A percentile compares a stretch with the other conserved stretches of the same genome.
Conservation (phyloP, 2,329 filamentous ascomycete genomes). For the Simplicillium sp. region DNA sequence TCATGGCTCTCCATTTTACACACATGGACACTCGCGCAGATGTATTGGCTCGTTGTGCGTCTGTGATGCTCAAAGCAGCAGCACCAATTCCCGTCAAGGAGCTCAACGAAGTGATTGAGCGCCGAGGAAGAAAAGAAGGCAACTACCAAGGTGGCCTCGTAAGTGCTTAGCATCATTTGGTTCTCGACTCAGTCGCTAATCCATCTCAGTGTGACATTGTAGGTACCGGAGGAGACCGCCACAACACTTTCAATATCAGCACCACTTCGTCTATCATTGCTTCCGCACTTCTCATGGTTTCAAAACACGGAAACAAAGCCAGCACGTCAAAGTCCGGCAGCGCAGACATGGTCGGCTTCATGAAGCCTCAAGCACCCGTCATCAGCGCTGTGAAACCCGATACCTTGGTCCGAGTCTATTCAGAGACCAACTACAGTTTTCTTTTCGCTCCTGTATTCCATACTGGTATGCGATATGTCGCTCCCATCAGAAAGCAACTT, state of each 20-base stretch:
- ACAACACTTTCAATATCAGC: slow-evolving; percentile 97
- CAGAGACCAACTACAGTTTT: slow-evolving; percentile 82
- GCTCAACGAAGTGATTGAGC: slow-evolving; percentile 51
- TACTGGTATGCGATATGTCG: slow-evolving; percentile 85
- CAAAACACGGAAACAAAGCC: slow-evolving; percentile 93
- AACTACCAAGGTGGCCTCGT: slow-evolving; percentile 76
- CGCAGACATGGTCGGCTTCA: slow-evolving; percentile 77
- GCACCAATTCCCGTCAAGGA: slow-evolving; percentile 57
- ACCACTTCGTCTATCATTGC: slow-evolving; percentile 91
- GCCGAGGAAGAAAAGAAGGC: slow-evolving; percentile 56
- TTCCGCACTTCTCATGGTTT: slow-evolving; percentile 73
- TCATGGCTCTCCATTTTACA: slow-evolving; percentile 89
- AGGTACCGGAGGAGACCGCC: slow-evolving; percentile 89
- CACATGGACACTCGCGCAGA: slow-evolving; percentile 74
- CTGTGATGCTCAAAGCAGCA: slow-evolving; percentile 74
- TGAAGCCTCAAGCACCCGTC: slow-evolving; percentile 61
- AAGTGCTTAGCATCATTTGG: slow-evolving; percentile 23
- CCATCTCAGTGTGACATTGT: slow-evolving; percentile 73
- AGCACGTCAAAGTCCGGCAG: slow-evolving; percentile 94
- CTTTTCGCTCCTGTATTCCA: slow-evolving; percentile 95
- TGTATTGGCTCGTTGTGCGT: slow-evolving; percentile 77
- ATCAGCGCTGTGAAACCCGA: slow-evolving; percentile 64
- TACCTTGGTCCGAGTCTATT: slow-evolving; percentile 66
- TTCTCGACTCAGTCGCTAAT: not conserved
- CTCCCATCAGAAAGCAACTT: slow-evolving; percentile 74